phyloP scores from a whole-genome alignment of 2,329 filamentous ascomycete genomes.

The Fusarium pseudocircinatum region DNA sequence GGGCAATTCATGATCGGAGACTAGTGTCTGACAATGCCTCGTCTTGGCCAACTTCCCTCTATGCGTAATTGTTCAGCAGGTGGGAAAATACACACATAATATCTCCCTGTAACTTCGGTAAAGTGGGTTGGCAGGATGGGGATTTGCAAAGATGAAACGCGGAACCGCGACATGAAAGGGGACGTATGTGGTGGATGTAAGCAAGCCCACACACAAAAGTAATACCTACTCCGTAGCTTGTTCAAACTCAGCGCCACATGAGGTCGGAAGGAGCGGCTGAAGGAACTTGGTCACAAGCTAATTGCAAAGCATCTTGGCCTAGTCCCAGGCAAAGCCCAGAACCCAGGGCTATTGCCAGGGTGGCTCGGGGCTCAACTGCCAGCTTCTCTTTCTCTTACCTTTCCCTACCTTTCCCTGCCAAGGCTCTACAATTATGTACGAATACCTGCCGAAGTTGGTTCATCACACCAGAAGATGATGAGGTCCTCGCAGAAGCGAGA shows the following conservation, averaged over 20 bases:
- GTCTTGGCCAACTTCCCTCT: neutral
- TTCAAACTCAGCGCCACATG: constrained; percentile 9
- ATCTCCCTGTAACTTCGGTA: constrained; percentile 13
- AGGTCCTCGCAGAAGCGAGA: neutral
- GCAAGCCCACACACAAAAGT: neutral
- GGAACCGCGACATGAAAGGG: constrained; percentile 6
- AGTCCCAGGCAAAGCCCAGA: neutral
- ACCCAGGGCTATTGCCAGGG: neutral
- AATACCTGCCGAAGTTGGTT: neutral
- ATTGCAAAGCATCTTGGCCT: constrained; percentile 4
- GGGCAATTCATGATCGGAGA: neutral
- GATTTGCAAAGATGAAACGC: constrained; percentile 24
- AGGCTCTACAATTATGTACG: neutral
- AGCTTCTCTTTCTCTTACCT: neutral
- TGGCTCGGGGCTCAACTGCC: neutral
- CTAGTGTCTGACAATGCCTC: neutral
- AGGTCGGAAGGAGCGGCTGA: constrained; percentile 25
- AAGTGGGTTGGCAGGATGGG: constrained; percentile 14
- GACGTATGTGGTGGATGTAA: neutral
- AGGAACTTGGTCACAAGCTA: constrained; percentile 16
- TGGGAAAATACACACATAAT: neutral
- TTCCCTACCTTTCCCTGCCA: neutral
- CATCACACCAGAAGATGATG: neutral
- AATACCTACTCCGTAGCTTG: neutral
- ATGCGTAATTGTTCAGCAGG: neutral